These are phyloP conservation scores for Trifolium fragiferum DNA, from an alignment of 306 rosid species.

Conservation along the genomic window DNA sequence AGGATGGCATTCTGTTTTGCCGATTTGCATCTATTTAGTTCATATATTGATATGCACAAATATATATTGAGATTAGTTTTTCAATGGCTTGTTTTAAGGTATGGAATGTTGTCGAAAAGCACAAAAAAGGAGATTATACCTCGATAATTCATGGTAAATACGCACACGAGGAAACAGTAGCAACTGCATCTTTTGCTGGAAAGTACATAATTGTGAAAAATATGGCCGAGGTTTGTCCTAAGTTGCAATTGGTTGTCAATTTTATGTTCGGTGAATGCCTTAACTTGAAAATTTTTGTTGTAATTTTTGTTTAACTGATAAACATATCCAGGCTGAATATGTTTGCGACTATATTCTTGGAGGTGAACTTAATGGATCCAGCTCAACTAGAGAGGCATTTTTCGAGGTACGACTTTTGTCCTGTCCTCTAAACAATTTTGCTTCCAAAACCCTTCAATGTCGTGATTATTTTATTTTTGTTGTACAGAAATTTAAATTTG, in stretches of 20 bases:
- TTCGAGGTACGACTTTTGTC: constrained; percentile 60
- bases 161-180: constrained; percentile 92
- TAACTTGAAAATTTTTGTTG: constrained; percentile 8
- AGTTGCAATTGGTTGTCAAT: constrained; percentile 34
- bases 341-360: constrained; percentile 93
- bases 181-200: constrained; percentile 98
- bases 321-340: constrained; percentile 73
- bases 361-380: constrained; percentile 86
- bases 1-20: constrained; percentile 16
- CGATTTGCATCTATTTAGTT: constrained; percentile 22
- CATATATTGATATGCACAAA: constrained; percentile 21
- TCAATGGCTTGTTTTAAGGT: constrained; percentile 61
- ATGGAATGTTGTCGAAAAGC: constrained; percentile 91
- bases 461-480: constrained; percentile 30
- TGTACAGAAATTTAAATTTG: constrained; percentile 86
- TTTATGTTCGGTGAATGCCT: constrained; percentile 23
- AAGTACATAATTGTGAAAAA: constrained; percentile 84
- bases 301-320: constrained; percentile 15
- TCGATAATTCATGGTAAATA: constrained; percentile 94
- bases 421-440: constrained; percentile 24
- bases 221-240: constrained; percentile 75
- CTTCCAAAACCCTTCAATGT: constrained; percentile 21
- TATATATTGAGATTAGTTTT: constrained; percentile 40
- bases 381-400: constrained; percentile 86
- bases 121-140: constrained; percentile 90